These are phyloP conservation scores for Cynanchum wilfordii DNA, from an alignment of 257 asterid species.

Conservation along the genomic window DNA sequence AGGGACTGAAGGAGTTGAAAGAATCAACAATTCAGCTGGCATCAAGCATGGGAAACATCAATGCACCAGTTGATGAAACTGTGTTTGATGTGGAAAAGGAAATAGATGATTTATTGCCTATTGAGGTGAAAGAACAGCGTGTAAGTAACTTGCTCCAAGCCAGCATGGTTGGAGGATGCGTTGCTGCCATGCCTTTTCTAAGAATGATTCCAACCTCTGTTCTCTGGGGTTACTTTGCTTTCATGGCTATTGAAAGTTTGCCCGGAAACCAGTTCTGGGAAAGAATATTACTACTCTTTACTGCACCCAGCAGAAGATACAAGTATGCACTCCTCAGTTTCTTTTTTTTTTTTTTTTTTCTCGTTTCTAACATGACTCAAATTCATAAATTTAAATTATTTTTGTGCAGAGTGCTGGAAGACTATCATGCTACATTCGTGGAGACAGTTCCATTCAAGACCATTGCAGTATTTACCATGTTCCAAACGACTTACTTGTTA, in stretches of 20 bases:
- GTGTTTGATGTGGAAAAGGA: conserved; percentile 74
- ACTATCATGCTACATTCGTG: conserved; percentile 70
- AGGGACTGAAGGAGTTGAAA: conserved; percentile 87
- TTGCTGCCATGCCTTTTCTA: conserved; percentile 80
- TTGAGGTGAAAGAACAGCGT: conserved; percentile 89
- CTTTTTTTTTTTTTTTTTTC: neutral
- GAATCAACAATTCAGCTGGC: conserved; percentile 73
- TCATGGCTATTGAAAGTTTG: conserved; percentile 88
- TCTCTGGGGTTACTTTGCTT: conserved; percentile 91
- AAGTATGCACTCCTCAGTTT: conserved; percentile 32
- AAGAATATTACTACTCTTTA: conserved; percentile 63
- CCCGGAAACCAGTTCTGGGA: conserved; percentile 97
- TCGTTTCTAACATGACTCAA: no score
- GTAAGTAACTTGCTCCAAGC: conserved; percentile 80
- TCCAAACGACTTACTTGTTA: conserved; percentile 64
- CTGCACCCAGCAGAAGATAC: conserved; percentile 80
- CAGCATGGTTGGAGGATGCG: conserved; percentile 71
- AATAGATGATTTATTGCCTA: conserved; percentile 73
- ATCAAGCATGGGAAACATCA: conserved; percentile 69
- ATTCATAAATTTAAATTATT: no score
- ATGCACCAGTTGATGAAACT: conserved; percentile 75
- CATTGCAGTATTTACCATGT: conserved; percentile 60
- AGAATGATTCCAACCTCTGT: conserved; percentile 92
- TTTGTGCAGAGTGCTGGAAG: conserved; percentile 63
- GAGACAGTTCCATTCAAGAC: conserved; percentile 87